These are phyloP conservation scores for Phytopythium litorale DNA, from an alignment of 352 stramenopile genomes.

Conservation along the genomic window DNA sequence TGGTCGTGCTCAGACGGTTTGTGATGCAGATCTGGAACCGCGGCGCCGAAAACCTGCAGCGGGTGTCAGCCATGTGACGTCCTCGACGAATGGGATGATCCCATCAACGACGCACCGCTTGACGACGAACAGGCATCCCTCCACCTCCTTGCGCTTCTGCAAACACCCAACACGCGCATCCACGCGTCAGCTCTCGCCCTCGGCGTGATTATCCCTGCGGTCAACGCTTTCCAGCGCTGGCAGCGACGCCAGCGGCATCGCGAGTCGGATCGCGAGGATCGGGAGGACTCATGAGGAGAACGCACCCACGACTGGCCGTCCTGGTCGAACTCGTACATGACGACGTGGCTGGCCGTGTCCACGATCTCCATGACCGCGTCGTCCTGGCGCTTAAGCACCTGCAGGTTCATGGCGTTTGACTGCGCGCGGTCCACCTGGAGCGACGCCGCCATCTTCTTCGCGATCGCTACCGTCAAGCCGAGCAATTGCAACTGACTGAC, in stretches of 20 bases:
- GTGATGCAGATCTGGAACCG: constrained; percentile 88
- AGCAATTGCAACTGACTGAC: background rate
- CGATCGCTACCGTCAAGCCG: background rate
- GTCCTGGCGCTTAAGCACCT: constrained; percentile 84
- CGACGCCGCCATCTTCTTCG: constrained; percentile 30
- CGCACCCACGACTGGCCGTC: constrained; percentile 77
- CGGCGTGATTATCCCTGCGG: background rate
- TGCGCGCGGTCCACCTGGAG: constrained; percentile 75
- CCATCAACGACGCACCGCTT: constrained; percentile 40
- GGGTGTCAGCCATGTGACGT: background rate
- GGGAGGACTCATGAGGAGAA: background rate
- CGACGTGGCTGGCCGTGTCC: constrained; percentile 81
- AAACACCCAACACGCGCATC: background rate
- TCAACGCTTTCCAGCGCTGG: background rate
- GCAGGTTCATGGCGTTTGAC: constrained; percentile 84
- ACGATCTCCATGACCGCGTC: constrained; percentile 77
- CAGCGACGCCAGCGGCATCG: background rate
- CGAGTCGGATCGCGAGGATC: background rate
- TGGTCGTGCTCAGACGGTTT: constrained; percentile 86
- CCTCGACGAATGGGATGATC: background rate
- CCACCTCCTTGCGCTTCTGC: constrained; percentile 85
- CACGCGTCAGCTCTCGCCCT: background rate
- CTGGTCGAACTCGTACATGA: constrained; percentile 89
- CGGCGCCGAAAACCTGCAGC: constrained; percentile 53
- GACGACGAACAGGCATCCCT: constrained; percentile 83